Conservation (phyloP, 495 filamentous ascomycete species). For the Lasiosphaeriaceae sp. region DNA sequence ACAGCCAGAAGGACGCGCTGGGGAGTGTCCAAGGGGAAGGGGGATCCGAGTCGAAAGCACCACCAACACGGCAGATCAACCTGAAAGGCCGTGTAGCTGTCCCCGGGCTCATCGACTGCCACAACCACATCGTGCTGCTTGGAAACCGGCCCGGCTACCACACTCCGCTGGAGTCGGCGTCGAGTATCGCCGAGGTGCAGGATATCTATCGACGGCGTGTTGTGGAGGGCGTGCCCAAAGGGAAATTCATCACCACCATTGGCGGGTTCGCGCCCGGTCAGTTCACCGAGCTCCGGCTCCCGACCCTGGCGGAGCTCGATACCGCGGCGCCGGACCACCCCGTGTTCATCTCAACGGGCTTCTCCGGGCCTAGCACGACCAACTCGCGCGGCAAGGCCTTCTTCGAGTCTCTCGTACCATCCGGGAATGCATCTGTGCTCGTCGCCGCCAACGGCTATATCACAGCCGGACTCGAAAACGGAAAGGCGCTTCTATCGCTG, state of each 20-base stretch:
- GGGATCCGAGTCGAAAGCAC: not conserved
- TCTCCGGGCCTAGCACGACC: constrained; percentile 20
- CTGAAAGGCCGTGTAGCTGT: constrained; percentile 16
- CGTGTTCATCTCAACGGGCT: constrained; percentile 19
- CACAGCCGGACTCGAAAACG: constrained; percentile 12
- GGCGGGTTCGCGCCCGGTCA: constrained; percentile 25
- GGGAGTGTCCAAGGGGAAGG: not conserved
- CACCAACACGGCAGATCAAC: constrained; percentile 10
- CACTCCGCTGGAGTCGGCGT: constrained; percentile 22
- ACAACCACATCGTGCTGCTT: constrained; percentile 26
- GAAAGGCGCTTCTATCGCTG: constrained; percentile 18
- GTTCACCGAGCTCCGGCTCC: constrained; percentile 20
- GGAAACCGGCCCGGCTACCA: constrained; percentile 26
- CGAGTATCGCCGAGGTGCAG: constrained; percentile 18
- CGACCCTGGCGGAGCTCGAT: constrained; percentile 24
- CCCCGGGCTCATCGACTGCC: constrained; percentile 25
- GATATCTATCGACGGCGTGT: constrained; percentile 6
- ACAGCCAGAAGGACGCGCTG: constrained; percentile 13
- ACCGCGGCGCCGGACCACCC: constrained; percentile 17
- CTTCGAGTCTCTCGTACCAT: constrained; percentile 12
- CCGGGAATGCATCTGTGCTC: not conserved
- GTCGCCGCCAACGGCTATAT: constrained; percentile 17
- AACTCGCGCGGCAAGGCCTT: constrained; percentile 20
- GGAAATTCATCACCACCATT: constrained; percentile 24
- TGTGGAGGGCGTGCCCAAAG: not conserved